Percentiles rank a stretch among this genome's conserved stretches.
Evolutionary conservation across 148 eudicot species (phyloP).

Genomic region (Linanthus parryae): DNA sequence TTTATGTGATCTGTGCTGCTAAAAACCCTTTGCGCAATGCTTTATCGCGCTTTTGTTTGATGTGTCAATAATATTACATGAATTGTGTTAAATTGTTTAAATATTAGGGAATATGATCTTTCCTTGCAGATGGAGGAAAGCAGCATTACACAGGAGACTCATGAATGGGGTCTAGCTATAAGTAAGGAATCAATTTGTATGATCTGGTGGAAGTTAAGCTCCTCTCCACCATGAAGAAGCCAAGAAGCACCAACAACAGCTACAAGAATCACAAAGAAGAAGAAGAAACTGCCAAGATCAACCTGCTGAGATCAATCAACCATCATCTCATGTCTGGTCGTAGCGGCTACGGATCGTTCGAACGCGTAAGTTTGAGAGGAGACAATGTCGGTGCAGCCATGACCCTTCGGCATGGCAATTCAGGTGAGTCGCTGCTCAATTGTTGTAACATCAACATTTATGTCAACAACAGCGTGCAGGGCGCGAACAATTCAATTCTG

Average conservation of each 20-base stretch:
- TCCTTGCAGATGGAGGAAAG: conserved; percentile 3
- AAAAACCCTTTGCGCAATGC: too few relatives aligned
- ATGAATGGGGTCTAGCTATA: conserved; percentile 4
- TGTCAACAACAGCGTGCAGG: conserved; percentile 55
- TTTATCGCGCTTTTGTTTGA: too few relatives aligned
- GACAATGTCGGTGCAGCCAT: conserved; percentile 50
- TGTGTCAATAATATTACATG: too few relatives aligned
- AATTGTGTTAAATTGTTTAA: too few relatives aligned
- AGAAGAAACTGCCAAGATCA: conserved; percentile 7
- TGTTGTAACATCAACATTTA: conserved; percentile 42
- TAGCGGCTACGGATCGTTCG: conserved; percentile 21
- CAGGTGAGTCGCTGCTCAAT: conserved; percentile 16
- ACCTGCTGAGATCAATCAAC: conserved; percentile 16
- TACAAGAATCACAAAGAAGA: conserved; percentile 5
- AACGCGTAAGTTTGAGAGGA: conserved; percentile 35
- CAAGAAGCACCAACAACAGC: background rate
- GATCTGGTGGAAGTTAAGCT: too few relatives aligned
- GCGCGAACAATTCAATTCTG: conserved; percentile 57
- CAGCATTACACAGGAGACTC: too few relatives aligned
- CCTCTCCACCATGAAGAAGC: conserved; percentile 1
- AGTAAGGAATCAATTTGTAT: conserved; percentile 10
- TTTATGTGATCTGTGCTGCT: too few relatives aligned
- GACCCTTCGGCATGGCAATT: conserved; percentile 18
- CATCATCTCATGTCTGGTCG: conserved; percentile 20
- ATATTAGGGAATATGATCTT: conserved; percentile 5